Evolutionary conservation across 2,329 filamentous ascomycete genomes (phyloP), one percentile per base, ranked within the genome.

Genomic region (Phyllachora maydis): DNA sequence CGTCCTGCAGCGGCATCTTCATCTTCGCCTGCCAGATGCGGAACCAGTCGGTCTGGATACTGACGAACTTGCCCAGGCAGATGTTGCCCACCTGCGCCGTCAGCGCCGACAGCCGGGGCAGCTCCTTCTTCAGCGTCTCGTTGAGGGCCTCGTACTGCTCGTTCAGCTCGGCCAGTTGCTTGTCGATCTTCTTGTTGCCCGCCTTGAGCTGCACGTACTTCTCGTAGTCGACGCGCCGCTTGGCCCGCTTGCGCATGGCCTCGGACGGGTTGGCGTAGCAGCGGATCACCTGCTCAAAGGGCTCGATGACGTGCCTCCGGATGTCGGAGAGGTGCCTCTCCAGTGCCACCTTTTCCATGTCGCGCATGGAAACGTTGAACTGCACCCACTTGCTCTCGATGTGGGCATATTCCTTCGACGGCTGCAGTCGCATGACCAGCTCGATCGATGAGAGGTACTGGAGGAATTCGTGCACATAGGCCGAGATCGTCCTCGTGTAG

Each of bases 381-480:
- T 74, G 77, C 23, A 82, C 76, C 79, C 85, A 95, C 43, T 90
- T 91, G 54, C 76, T 83, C 47, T 93, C 83, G 19, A 90, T 55
- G 43, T 95, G 37, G 12, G 34, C 83, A 1, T 79, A 71, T 42
- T 81, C 70, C 28, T 63, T 68, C 23, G 74, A 76, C 8, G 72
- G 71, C 34, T 69, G 64, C 16, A 69, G 48, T 18, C 67, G 70
- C 49, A 90, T 77, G 32, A 83, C 74, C 1, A 76, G 63, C 44
- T 92, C 81, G 42, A 93, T 77, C 1, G 77, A 78, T 3, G 69
- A 67, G 15, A 85, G 63, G 32, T 85, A 76, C 29, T 78, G 71
- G 23, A 82, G 63, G 36, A 91, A 82, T 33, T 78, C 72, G 28
- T 75, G 66, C 23, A 92, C 73, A 32, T 78, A 81, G n/a, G 64